A percentile compares a stretch with the other conserved stretches of the same genome.
These are phyloP conservation scores for Aspergillus chevalieri DNA, from an alignment of 2,329 filamentous ascomycete species.

Conservation along the genomic window DNA sequence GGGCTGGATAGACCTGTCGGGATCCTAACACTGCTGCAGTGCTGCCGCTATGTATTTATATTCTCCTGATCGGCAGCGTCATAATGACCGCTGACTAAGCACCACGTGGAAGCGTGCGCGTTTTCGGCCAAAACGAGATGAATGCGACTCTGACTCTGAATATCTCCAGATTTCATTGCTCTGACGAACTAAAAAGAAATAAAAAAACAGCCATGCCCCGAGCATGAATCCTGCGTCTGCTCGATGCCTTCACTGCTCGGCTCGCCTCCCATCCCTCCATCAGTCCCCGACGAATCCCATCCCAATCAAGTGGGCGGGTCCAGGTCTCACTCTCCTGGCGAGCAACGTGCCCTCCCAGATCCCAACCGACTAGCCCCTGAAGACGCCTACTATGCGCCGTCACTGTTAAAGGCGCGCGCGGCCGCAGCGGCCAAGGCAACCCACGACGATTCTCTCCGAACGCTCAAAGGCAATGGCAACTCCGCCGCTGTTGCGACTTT, in stretches of 20 bases:
- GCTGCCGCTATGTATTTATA: too few species aligned
- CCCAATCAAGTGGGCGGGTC: constrained; percentile 33
- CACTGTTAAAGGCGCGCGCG: constrained; percentile 52
- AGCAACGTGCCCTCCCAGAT: constrained; percentile 43
- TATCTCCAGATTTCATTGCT: not conserved
- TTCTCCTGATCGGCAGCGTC: not conserved
- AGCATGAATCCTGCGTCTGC: constrained; percentile 21
- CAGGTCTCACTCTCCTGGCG: constrained; percentile 24
- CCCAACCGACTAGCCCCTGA: constrained; percentile 71
- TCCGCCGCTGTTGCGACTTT: constrained; percentile 36
- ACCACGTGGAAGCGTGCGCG: constrained; percentile 6
- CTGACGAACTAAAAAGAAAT: not conserved
- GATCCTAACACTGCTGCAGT: too few species aligned
- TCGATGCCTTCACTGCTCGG: constrained; percentile 29
- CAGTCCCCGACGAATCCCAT: constrained; percentile 43
- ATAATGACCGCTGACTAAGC: constrained; percentile 3
- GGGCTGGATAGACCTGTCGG: too few species aligned
- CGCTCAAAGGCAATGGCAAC: constrained; percentile 36
- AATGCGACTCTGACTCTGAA: not conserved
- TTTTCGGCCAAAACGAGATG: not conserved
- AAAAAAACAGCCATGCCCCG: constrained; percentile 20
- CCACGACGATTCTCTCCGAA: constrained; percentile 30
- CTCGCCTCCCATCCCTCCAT: constrained; percentile 35
- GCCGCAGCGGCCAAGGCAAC: constrained; percentile 30
- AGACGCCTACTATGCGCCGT: constrained; percentile 66